phyloP scores from a whole-genome alignment of 352 stramenopile species.

The Pythium monospermum region DNA sequence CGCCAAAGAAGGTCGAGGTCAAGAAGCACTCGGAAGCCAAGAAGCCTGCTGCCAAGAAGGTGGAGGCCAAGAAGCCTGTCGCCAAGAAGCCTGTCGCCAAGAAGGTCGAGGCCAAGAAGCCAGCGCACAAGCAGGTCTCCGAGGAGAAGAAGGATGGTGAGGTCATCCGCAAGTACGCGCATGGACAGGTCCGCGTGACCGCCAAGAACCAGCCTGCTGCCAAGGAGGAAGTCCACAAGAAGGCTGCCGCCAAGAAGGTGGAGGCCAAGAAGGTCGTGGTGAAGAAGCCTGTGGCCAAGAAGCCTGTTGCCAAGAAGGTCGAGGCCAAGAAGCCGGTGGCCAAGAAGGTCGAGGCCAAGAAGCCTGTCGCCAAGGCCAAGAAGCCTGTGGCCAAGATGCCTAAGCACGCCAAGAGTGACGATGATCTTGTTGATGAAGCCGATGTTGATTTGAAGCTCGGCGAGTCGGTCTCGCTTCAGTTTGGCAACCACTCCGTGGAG shows the following conservation, averaged over 20 bases:
- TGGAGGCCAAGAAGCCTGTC: conserved; percentile 7
- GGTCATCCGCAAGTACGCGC: conserved; percentile 43
- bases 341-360: conserved; percentile 6
- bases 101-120: conserved; percentile 12
- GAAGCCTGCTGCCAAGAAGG: conserved; percentile 9
- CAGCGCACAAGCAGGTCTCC: conserved; percentile 16
- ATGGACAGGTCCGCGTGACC: conserved; percentile 43
- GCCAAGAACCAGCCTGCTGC: conserved; percentile 14
- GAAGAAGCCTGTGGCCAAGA: conserved; percentile 3
- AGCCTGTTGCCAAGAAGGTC: neutral
- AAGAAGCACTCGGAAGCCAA: conserved; percentile 10
- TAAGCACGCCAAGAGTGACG: neutral
- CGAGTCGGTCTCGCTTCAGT: conserved; percentile 13
- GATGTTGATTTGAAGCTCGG: conserved; percentile 6
- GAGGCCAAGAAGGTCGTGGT: conserved; percentile 11
- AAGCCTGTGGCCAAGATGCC: no score
- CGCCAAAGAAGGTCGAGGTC: neutral
- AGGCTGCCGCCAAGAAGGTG: conserved; percentile 16
- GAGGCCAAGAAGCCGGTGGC: no score
- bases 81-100: neutral
- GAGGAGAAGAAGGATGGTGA: conserved; percentile 26
- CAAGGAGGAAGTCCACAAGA: conserved; percentile 11
- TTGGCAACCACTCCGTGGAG: conserved; percentile 4
- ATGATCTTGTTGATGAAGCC: neutral
- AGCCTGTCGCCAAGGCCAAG: no score